Conservation (phyloP, 306 rosid genomes). For the Lupinus albus region DNA sequence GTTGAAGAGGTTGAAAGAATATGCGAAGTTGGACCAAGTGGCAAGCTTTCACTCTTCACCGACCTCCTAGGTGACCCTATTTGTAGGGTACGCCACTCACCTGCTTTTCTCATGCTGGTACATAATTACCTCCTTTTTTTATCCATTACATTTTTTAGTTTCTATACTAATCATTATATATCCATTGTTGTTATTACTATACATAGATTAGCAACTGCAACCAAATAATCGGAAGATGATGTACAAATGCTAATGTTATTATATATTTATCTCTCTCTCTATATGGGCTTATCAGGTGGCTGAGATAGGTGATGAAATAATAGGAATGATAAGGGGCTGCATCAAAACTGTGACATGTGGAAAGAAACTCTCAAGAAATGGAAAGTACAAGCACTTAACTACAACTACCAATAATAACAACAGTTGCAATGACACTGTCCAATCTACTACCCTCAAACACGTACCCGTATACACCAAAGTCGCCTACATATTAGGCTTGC, state of each 20-base stretch:
- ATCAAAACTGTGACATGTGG: conserved; percentile 90
- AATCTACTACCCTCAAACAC: conserved; percentile 31
- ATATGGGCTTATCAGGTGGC: conserved; percentile 62
- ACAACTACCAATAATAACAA: background rate
- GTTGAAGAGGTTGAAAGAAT: conserved; percentile 75
- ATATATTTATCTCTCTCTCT: background rate
- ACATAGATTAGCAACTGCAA: no score
- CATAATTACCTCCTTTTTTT: no score
- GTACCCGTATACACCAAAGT: conserved; percentile 74
- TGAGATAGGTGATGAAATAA: conserved; percentile 66
- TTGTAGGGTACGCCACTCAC: conserved; percentile 96
- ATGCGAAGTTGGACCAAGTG: conserved; percentile 86
- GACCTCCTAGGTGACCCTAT: conserved; percentile 92
- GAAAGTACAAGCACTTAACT: conserved; percentile 31
- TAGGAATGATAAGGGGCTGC: conserved; percentile 94
- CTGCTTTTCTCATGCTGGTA: conserved; percentile 92
- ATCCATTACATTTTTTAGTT: no score
- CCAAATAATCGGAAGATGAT: background rate
- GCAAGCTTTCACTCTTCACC: conserved; percentile 73
- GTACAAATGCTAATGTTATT: background rate
- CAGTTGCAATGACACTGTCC: background rate
- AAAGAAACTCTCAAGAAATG: conserved; percentile 55
- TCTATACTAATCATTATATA: background rate
- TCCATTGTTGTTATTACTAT: no score
- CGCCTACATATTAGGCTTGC: conserved; percentile 89